Percentiles rank a stretch among this genome's conserved stretches.
Conservation (phyloP, 768 basidiomycete genomes). For the Clitopilus hobsonii region DNA sequence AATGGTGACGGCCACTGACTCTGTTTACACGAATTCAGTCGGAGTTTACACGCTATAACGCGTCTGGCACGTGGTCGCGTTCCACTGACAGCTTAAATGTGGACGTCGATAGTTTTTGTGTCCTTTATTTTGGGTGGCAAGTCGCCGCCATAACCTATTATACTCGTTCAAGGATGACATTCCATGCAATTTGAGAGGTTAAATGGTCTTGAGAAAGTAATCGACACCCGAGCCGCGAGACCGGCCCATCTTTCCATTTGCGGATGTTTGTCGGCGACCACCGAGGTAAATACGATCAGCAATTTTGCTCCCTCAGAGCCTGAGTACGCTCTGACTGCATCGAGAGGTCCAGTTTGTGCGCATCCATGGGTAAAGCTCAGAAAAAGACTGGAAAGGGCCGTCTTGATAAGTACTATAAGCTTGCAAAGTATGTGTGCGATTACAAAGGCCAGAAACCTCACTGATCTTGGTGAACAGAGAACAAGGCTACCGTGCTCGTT, state of each 20-base stretch:
- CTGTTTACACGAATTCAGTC: conserved; percentile 11
- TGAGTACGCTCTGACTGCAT: no score
- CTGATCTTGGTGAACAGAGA: conserved; percentile 51
- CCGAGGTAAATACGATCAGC: not conserved
- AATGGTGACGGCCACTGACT: not conserved
- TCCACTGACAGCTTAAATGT: not conserved
- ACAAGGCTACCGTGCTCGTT: conserved; percentile 99
- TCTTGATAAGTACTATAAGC: conserved; percentile 95
- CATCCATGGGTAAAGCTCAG: conserved; percentile 67
- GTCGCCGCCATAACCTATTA: no score
- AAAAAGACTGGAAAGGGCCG: conserved; percentile 97
- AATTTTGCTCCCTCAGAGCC: no score
- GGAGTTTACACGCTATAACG: conserved; percentile 33
- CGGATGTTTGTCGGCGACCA: not conserved
- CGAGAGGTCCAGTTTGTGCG: no score
- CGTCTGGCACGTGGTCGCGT: conserved; percentile 20
- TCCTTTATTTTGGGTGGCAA: not conserved
- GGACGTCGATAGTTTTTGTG: not conserved
- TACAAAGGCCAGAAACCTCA: conserved; percentile 6
- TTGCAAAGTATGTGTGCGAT: conserved; percentile 65
- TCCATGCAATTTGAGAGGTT: not conserved
- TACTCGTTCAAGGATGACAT: not conserved
- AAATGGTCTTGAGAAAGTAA: not conserved
- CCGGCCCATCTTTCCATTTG: not conserved
- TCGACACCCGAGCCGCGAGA: not conserved